phyloP scores from a whole-genome alignment of 192 early-diverging fungal species.

The Coemansia sp. region DNA sequence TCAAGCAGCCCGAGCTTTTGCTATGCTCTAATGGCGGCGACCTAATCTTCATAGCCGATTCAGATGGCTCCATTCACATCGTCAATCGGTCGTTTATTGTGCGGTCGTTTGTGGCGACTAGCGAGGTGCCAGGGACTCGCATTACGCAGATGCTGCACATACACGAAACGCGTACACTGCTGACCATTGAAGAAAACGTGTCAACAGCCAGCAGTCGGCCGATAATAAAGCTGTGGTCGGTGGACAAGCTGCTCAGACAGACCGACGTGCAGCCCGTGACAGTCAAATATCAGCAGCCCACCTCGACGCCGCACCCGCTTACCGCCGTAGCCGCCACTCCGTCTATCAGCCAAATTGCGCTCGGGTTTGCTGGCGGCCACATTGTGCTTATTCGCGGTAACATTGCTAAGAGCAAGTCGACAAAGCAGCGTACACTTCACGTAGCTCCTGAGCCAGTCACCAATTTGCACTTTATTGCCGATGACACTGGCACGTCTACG shows the following conservation, averaged over 20 bases:
- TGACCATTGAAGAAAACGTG: constrained; percentile 66
- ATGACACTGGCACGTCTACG: constrained; percentile 17
- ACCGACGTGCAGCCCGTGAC: constrained; percentile 43
- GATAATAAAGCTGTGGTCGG: constrained; percentile 48
- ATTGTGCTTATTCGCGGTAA: constrained; percentile 84
- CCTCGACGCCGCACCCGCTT: constrained; percentile 46
- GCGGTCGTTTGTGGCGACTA: constrained; percentile 60
- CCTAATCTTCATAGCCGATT: constrained; percentile 50
- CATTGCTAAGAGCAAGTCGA: constrained; percentile 73
- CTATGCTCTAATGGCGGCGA: constrained; percentile 50
- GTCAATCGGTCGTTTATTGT: constrained; percentile 66
- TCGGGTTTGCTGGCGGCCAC: constrained; percentile 91
- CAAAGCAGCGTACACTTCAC: constrained; percentile 80
- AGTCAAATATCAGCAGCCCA: constrained; percentile 41
- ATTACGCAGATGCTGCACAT: constrained; percentile 85
- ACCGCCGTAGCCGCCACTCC: constrained; percentile 57
- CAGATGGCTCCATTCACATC: constrained; percentile 60
- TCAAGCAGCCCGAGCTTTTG: constrained; percentile 47
- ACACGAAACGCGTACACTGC: constrained; percentile 73
- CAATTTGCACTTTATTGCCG: constrained; percentile 57
- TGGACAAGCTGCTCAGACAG: constrained; percentile 44
- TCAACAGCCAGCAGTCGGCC: constrained; percentile 26
- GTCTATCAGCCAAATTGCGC: constrained; percentile 81
- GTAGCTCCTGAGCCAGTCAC: constrained; percentile 85
- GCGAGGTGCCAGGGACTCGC: constrained; percentile 61